Conservation (phyloP, 805 yeast genomes). For the Sugiyamaella chiloensis region DNA sequence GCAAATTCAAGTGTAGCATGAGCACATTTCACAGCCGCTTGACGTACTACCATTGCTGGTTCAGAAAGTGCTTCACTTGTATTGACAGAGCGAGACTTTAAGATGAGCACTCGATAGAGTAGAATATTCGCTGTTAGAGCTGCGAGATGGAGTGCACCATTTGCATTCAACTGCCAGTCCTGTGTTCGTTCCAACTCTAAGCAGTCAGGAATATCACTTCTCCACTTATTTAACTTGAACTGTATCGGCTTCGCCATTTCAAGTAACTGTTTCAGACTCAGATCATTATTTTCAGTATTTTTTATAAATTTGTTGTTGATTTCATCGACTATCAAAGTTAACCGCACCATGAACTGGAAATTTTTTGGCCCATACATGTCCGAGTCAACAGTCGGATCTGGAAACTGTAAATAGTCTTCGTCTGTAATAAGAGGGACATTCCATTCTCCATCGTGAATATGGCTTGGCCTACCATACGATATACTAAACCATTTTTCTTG, state of each 20-base stretch:
- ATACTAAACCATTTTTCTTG: conserved; percentile 9
- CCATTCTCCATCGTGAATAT: background rate
- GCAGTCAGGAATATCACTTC: background rate
- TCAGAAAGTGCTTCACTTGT: background rate
- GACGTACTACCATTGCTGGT: background rate
- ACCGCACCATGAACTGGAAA: conserved; percentile 1
- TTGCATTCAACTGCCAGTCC: background rate
- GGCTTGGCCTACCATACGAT: conserved; percentile 6
- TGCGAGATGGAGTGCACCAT: background rate
- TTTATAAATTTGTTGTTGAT: background rate
- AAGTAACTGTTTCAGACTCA: background rate
- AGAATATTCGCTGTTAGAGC: background rate
- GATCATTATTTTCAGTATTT: background rate
- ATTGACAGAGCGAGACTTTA: background rate
- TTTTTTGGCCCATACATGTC: conserved; percentile 3
- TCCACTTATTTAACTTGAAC: background rate
- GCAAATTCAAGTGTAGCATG: background rate
- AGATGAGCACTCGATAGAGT: background rate
- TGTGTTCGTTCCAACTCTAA: background rate
- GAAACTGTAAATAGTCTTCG: background rate
- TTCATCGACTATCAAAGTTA: background rate
- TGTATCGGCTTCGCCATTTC: background rate
- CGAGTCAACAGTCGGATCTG: conserved; percentile 2
- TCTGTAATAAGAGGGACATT: background rate
- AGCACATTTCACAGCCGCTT: background rate